phyloP scores from a whole-genome alignment of 257 asterid genomes.

The Euphrasia confusa region DNA sequence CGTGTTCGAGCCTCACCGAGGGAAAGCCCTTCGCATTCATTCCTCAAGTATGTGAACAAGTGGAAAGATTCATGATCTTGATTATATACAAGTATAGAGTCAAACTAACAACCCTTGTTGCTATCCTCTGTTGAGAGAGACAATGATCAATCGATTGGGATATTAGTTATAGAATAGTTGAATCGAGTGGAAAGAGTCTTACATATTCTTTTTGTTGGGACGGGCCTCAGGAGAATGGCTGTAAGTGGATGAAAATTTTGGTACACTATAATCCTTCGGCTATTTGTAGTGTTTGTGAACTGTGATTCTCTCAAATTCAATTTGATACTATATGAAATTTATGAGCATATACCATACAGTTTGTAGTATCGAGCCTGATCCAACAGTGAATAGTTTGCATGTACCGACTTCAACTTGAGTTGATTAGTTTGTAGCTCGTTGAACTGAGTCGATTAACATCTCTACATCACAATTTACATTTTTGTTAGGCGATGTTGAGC shows the following conservation, averaged over 20 bases:
- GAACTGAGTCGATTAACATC: no score
- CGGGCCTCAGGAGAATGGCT: conserved; percentile 15
- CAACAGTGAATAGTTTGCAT: no score
- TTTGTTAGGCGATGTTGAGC: no score
- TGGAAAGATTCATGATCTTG: conserved; percentile 51
- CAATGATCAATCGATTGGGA: conserved; percentile 21
- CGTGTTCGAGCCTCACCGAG: conserved; percentile 85
- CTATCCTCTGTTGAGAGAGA: conserved; percentile 22
- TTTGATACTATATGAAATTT: neutral
- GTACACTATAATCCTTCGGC: conserved; percentile 15
- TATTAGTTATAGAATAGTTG: conserved; percentile 26
- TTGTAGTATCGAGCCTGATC: no score
- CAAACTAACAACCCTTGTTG: conserved; percentile 29
- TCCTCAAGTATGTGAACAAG: conserved; percentile 90
- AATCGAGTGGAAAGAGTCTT: conserved; percentile 23
- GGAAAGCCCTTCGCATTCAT: conserved; percentile 60
- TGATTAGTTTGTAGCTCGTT: no score
- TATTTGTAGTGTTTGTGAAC: conserved; percentile 18
- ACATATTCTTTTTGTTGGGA: conserved; percentile 47
- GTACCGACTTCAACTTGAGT: no score
- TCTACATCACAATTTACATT: no score
- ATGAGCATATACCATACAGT: no score
- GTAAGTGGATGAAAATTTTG: conserved; percentile 31
- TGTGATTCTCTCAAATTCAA: neutral
- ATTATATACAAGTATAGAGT: conserved; percentile 26